These are phyloP conservation scores for Vaccinium myrtillus DNA, from an alignment of 148 eudicot genomes.

Conservation along the genomic window DNA sequence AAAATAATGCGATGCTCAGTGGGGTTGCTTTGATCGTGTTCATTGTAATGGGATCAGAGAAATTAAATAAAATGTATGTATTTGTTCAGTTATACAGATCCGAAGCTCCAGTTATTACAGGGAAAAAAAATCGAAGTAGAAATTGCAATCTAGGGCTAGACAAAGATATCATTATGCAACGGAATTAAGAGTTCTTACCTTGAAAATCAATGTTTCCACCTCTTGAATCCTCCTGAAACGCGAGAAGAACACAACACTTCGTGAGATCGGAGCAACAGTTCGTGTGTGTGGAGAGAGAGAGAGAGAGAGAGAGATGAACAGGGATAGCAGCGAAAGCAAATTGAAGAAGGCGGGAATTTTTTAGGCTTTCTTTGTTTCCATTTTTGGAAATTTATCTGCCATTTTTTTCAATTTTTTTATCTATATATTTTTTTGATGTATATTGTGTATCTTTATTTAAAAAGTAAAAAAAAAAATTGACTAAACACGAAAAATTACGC, in stretches of 20 bases:
- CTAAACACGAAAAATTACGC: no score
- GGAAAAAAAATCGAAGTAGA: not conserved
- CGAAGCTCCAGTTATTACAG: not conserved
- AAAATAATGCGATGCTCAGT: constrained; percentile 7
- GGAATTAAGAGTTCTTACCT: constrained; percentile 5
- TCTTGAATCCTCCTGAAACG: not conserved
- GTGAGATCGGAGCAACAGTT: not conserved
- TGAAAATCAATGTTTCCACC: not conserved
- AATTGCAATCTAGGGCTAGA: not conserved
- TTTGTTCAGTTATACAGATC: not conserved
- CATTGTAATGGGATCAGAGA: not conserved
- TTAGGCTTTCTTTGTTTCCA: not conserved
- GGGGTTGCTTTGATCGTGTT: not conserved
- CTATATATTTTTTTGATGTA: no score
- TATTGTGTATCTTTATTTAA: no score
- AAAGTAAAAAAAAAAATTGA: no score
- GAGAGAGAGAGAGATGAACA: not conserved
- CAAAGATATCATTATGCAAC: not conserved
- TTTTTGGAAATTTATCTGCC: no score
- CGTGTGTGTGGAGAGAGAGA: not conserved
- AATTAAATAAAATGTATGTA: not conserved
- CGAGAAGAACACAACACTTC: no score
- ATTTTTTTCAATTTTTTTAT: no score
- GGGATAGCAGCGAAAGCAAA: not conserved
- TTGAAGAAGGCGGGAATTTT: not conserved